These are phyloP conservation scores for Phaffia australis DNA, from an alignment of 768 basidiomycete species.

Conservation along the genomic window DNA sequence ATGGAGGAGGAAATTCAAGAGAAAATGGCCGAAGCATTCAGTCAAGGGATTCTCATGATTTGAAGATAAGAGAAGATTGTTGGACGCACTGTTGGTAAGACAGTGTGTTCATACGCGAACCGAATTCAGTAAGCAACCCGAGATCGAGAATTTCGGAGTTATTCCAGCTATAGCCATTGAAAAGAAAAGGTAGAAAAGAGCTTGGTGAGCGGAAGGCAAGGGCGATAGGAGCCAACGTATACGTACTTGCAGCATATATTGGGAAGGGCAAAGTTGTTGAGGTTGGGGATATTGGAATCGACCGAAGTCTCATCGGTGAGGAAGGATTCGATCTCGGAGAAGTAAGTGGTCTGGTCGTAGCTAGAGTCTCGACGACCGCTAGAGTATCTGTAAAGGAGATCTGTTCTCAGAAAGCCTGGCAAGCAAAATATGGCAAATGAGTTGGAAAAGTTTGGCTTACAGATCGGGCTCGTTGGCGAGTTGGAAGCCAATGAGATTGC, in stretches of 20 bases:
- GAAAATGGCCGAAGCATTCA: not conserved
- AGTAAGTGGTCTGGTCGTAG: constrained; percentile 43
- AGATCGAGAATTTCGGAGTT: constrained; percentile 34
- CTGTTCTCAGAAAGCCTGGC: not conserved
- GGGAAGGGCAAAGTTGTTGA: constrained; percentile 49
- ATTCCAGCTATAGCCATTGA: constrained; percentile 42
- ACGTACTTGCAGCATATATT: constrained; percentile 46
- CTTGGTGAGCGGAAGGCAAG: not conserved
- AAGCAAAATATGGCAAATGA: not conserved
- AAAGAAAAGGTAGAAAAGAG: not conserved
- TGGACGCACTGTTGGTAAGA: constrained; percentile 37
- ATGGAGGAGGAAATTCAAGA: not conserved
- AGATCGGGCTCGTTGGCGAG: constrained; percentile 73
- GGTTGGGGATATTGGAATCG: constrained; percentile 40
- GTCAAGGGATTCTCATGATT: not conserved
- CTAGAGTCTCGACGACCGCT: constrained; percentile 32
- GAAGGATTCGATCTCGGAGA: constrained; percentile 44
- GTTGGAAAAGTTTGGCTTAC: constrained; percentile 31
- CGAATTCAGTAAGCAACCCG: constrained; percentile 35
- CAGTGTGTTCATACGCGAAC: constrained; percentile 32
- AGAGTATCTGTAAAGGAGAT: constrained; percentile 29
- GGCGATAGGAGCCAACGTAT: not conserved
- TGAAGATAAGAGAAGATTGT: not conserved
- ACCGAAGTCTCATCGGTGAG: constrained; percentile 43
- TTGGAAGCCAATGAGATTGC: constrained; percentile 56